Base-by-base conservation (phyloP, 2,329 filamentous ascomycete species). In the Aureobasidium sp. region DNA sequence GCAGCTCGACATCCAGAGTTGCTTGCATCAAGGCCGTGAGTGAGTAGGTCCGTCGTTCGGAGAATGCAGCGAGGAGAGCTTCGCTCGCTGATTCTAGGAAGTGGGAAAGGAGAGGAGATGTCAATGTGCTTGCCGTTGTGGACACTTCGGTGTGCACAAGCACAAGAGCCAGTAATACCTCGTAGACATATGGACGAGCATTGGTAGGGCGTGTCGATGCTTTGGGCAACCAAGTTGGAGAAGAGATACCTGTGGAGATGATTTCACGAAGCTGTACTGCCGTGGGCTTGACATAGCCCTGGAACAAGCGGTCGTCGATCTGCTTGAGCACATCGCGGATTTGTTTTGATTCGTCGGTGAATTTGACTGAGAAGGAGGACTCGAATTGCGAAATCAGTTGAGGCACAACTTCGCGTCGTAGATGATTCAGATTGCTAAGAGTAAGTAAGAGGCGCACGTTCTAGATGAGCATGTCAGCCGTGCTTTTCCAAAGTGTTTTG, bases 1-100 rank as follows among this genome's bases (percentile, higher is more conserved):
- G 84, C 65, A 98, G 97, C 70, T 98, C 93, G 1, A 96, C 90
- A 64, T 98, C 93, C 1, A 98, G 80, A 0, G 93, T 98, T 1
- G 94, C 94, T 71, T 98, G 94, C 84, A 97, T 95, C 47, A 98
- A 79, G 6, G 87, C 85, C 4, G 85, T 77, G 0, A 98, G 81
- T 1, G 83, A 79, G 70, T 93, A 97, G 16, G 56, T 37, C 0
- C 71, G 82, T 1, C 48, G 48, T 30, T 75, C 66, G 67, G 79
- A 75, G 75, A 97, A 95, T 0, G 88, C 84, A 24, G 85, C 79
- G 14, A 96, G 82, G n/a, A 97, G 82, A 57, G 90, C 84, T 5
- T 79, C 73, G 10, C 86, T 91, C 10, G 86, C 79, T 63, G 90
- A 82, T 66, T 95, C 90, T 34, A 97, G 82, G 27, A 97, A 79